phyloP scores from a whole-genome alignment of 768 basidiomycete genomes.

The Kwoniella mangroviensis region DNA sequence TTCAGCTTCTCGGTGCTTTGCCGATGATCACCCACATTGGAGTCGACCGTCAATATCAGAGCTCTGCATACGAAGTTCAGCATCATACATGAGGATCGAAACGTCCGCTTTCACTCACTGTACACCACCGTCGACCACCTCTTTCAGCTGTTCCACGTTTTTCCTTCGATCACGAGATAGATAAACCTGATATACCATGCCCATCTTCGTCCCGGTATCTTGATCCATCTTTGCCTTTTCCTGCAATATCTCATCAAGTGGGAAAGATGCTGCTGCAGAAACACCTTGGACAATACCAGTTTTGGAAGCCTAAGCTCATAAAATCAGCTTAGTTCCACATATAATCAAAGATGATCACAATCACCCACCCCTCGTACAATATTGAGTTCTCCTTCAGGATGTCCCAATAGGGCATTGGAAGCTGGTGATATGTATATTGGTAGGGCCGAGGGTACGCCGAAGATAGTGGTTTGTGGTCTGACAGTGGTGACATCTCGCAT shows the following conservation, averaged over 20 bases:
- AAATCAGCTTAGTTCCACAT: slow-evolving; percentile 14
- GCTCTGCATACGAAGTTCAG: slow-evolving; percentile 62
- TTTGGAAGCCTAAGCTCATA: slow-evolving; percentile 49
- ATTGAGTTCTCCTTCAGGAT: slow-evolving; percentile 68
- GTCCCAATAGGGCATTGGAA: slow-evolving; percentile 67
- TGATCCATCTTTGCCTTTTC: slow-evolving; percentile 54
- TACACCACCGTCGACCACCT: slow-evolving; percentile 75
- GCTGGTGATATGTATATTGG: slow-evolving; percentile 60
- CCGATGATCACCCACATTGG: slow-evolving; percentile 62
- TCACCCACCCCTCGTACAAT: slow-evolving; percentile 56
- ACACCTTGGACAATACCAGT: slow-evolving; percentile 55
- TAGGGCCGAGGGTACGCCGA: slow-evolving; percentile 53
- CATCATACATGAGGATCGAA: background rate
- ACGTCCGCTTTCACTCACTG: slow-evolving; percentile 30
- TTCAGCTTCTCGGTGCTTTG: slow-evolving; percentile 49
- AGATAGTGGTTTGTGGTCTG: slow-evolving; percentile 54
- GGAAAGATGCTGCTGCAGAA: slow-evolving; percentile 55
- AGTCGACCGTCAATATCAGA: slow-evolving; percentile 88
- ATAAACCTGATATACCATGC: slow-evolving; percentile 66
- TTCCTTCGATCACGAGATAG: slow-evolving; percentile 70
- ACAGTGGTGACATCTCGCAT: slow-evolving; percentile 54
- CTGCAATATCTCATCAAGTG: slow-evolving; percentile 56
- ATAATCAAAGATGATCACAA: background rate
- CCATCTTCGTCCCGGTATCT: slow-evolving; percentile 45
- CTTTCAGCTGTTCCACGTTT: slow-evolving; percentile 71